phyloP scores from a whole-genome alignment of 2,329 filamentous ascomycete species.

The Sclerotinia spermophila region DNA sequence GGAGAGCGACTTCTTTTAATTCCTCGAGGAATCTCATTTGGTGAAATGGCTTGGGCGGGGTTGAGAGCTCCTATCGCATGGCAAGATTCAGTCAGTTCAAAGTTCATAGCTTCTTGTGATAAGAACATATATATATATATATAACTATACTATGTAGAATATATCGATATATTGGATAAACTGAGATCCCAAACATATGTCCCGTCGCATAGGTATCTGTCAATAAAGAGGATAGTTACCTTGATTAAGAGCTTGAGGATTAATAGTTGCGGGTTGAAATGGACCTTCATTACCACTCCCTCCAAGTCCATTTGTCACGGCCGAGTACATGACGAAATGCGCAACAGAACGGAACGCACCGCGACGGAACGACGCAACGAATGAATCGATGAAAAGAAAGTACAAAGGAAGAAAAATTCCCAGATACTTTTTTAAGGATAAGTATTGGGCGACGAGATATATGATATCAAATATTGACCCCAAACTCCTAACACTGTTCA shows the following conservation, averaged over 20 bases:
- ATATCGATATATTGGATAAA: no score
- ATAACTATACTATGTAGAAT: background rate
- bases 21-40: constrained; percentile 59
- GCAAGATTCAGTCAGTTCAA: background rate
- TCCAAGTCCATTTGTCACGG: constrained; percentile 20
- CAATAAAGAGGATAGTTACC: constrained; percentile 4
- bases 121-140: background rate
- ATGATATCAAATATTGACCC: background rate
- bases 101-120: background rate
- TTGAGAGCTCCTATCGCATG: constrained; percentile 31
- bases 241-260: constrained; percentile 20
- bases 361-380: constrained; percentile 1
- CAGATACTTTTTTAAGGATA: background rate
- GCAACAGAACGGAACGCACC: constrained; percentile 9
- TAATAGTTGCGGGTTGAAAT: constrained; percentile 19
- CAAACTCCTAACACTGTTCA: constrained; percentile 2
- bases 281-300: constrained; percentile 17
- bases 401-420: background rate
- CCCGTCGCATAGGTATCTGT: background rate
- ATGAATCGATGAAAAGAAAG: background rate
- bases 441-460: background rate
- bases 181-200: background rate
- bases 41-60: constrained; percentile 45
- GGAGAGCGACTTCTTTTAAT: constrained; percentile 76
- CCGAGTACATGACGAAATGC: constrained; percentile 19